phyloP scores from a whole-genome alignment of 345 rosid genomes.

The Aquilaria sinensis region DNA sequence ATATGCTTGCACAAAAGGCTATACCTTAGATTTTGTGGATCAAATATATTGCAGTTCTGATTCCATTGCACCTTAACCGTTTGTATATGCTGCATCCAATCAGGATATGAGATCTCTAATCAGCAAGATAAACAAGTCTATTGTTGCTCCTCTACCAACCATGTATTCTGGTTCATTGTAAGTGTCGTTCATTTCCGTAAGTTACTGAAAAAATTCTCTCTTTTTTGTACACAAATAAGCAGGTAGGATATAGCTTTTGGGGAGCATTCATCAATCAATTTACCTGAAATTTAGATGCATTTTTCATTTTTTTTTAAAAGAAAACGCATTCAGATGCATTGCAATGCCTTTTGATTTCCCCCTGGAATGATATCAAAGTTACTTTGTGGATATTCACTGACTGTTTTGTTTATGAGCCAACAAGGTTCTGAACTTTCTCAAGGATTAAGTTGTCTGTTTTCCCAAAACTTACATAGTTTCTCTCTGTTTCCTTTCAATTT shows the following conservation, averaged over 20 bases:
- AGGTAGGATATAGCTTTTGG: too few species aligned
- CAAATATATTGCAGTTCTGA: too few species aligned
- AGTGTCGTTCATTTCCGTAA: slow-evolving; percentile 21
- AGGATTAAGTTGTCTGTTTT: neutral
- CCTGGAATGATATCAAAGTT: too few species aligned
- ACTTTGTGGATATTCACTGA: neutral
- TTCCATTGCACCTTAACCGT: neutral
- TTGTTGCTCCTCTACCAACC: slow-evolving; percentile 87
- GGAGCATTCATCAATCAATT: too few species aligned
- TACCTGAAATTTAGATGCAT: too few species aligned
- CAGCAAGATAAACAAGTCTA: slow-evolving; percentile 83
- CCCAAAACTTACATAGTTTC: neutral
- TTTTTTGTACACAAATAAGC: too few species aligned
- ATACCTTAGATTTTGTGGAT: too few species aligned
- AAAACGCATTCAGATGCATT: too few species aligned
- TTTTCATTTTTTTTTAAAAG: too few species aligned
- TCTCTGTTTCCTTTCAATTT: slow-evolving; percentile 12
- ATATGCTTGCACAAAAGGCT: too few species aligned
- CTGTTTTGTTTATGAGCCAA: neutral
- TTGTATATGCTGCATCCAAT: slow-evolving; percentile 9
- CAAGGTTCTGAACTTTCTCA: neutral
- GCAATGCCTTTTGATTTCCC: too few species aligned
- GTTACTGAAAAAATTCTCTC: too few species aligned
- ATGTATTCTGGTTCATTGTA: slow-evolving; percentile 86
- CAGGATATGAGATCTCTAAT: slow-evolving; percentile 95